These are phyloP conservation scores for Quercus wislizeni DNA, from an alignment of 306 rosid species.

Conservation along the genomic window DNA sequence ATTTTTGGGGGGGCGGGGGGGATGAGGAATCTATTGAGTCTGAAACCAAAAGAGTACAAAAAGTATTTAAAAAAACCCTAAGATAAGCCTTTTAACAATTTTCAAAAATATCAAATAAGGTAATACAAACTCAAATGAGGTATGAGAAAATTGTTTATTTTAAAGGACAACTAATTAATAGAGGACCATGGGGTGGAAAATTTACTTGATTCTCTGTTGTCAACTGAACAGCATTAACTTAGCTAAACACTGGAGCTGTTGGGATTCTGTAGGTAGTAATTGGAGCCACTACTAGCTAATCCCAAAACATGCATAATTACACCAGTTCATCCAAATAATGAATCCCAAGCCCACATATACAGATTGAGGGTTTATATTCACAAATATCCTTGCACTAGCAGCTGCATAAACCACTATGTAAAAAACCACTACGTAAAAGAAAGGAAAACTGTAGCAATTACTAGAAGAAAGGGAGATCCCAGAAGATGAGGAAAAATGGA, in stretches of 20 bases:
- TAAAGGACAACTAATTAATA: background rate
- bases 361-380: background rate
- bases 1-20: too few relatives aligned
- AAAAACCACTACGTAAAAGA: background rate
- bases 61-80: background rate
- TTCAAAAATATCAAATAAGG: background rate
- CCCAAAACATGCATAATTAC: background rate
- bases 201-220: background rate
- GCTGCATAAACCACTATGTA: background rate
- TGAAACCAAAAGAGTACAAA: background rate
- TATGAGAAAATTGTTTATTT: background rate
- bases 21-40: background rate
- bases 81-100: background rate
- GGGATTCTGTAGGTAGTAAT: background rate
- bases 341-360: background rate
- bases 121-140: background rate
- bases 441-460: background rate
- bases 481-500: background rate
- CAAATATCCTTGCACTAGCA: background rate
- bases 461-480: background rate
- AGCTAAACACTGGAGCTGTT: background rate
- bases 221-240: background rate
- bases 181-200: background rate
- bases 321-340: background rate
- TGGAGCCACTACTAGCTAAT: background rate